phyloP scores from a whole-genome alignment of 495 filamentous ascomycete genomes.

The Penicillium subrubescens region DNA sequence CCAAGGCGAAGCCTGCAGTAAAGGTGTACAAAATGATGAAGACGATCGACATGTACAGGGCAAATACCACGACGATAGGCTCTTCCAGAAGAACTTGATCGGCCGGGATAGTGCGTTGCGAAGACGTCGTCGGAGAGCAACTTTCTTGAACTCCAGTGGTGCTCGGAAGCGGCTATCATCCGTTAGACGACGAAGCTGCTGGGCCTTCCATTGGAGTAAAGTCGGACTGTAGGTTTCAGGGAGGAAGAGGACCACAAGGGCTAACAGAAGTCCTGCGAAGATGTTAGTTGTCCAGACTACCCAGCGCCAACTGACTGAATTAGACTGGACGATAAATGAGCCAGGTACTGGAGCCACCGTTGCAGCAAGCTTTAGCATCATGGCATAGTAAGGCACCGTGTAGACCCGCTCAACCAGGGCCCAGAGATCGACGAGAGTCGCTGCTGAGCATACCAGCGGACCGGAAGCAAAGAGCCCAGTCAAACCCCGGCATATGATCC shows the following conservation, averaged over 20 bases:
- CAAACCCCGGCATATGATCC: conserved; percentile 43
- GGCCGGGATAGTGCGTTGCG: conserved; percentile 41
- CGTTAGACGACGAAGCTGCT: conserved; percentile 46
- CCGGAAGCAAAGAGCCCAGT: conserved; percentile 49
- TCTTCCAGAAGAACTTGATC: conserved; percentile 37
- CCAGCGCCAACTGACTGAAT: conserved; percentile 41
- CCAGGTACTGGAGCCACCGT: conserved; percentile 48
- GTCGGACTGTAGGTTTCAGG: conserved; percentile 53
- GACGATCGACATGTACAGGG: conserved; percentile 54
- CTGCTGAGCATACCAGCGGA: conserved; percentile 36
- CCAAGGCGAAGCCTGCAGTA: conserved; percentile 57
- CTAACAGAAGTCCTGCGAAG: conserved; percentile 35
- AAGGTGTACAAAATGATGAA: conserved; percentile 66
- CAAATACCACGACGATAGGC: conserved; percentile 48
- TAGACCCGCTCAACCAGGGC: conserved; percentile 45
- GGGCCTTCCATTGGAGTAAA: conserved; percentile 49
- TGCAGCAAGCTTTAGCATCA: conserved; percentile 46
- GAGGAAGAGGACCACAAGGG: conserved; percentile 39
- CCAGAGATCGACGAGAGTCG: conserved; percentile 42
- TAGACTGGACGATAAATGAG: conserved; percentile 33
- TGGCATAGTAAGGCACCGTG: conserved; percentile 44
- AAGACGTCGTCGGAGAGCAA: conserved; percentile 32
- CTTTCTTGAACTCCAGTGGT: conserved; percentile 40
- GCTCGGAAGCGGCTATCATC: conserved; percentile 31
- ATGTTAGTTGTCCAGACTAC: conserved; percentile 49